These are phyloP conservation scores for Xylaria sp. DNA, from an alignment of 2,329 filamentous ascomycete genomes.

Conservation along the genomic window DNA sequence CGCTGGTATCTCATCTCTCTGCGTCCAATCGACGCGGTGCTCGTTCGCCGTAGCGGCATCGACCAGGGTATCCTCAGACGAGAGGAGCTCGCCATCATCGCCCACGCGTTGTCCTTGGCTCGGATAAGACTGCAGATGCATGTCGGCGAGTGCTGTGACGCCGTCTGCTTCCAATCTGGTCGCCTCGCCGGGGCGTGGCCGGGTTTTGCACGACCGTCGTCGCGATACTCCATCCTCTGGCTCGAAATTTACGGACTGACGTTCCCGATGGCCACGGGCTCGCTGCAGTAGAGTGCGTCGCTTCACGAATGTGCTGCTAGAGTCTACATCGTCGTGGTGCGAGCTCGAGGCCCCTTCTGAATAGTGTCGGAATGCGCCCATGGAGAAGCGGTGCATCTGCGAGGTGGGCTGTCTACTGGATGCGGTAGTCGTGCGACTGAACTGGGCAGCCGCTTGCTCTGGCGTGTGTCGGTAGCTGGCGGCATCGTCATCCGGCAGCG, in stretches of 20 bases:
- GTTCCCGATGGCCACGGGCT: slow-evolving; percentile 37
- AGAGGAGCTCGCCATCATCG: slow-evolving; percentile 10
- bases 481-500: background rate
- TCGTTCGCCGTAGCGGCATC: slow-evolving; percentile 29
- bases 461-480: slow-evolving; percentile 46
- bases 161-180: slow-evolving; percentile 19
- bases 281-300: slow-evolving; percentile 35
- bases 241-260: slow-evolving; percentile 36
- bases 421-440: slow-evolving; percentile 48
- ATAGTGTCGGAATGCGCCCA: slow-evolving; percentile 38
- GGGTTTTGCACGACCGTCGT: slow-evolving; percentile 3
- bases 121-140: slow-evolving; percentile 13
- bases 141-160: slow-evolving; percentile 7
- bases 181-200: slow-evolving; percentile 13
- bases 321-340: slow-evolving; percentile 23
- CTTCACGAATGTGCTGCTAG: slow-evolving; percentile 32
- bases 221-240: background rate
- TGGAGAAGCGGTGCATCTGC: slow-evolving; percentile 40
- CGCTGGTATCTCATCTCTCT: slow-evolving; percentile 45
- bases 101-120: background rate
- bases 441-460: slow-evolving; percentile 49
- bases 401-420: slow-evolving; percentile 33
- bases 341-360: slow-evolving; percentile 30
- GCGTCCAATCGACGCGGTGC: slow-evolving; percentile 52
- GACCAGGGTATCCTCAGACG: slow-evolving; percentile 27